Evolutionary conservation across 148 eudicot genomes (phyloP).

Genomic region (Vaccinium macrocarpon): DNA sequence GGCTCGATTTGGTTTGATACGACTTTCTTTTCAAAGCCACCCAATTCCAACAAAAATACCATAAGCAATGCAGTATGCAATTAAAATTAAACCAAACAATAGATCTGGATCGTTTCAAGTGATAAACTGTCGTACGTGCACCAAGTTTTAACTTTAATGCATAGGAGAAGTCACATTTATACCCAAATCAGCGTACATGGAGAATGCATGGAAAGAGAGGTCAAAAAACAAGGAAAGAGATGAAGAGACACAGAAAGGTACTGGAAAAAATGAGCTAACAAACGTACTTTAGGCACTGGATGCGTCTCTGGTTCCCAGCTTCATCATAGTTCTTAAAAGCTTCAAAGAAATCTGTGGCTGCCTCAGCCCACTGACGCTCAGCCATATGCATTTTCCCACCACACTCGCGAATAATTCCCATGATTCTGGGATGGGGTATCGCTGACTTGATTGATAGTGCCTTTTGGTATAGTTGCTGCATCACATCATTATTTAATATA

Average conservation of each 20-base stretch:
- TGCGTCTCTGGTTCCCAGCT: conserved; percentile 92
- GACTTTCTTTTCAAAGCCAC: not conserved
- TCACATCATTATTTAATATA: conserved; percentile 10
- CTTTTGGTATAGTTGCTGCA: conserved; percentile 91
- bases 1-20: not conserved
- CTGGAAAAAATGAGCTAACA: conserved; percentile 7
- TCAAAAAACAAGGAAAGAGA: not conserved
- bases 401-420: conserved; percentile 98
- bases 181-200: not conserved
- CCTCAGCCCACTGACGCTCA: conserved; percentile 96
- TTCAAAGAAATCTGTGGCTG: conserved; percentile 97
- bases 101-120: not conserved
- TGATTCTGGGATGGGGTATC: conserved; percentile 97
- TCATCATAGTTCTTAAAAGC: conserved; percentile 99
- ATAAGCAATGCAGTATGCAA: not conserved
- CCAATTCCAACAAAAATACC: not conserved
- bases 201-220: not conserved
- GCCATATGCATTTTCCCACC: conserved; percentile 99
- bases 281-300: conserved; percentile 92
- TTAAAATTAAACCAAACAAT: not conserved
- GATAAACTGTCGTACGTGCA: not conserved
- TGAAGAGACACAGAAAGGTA: not conserved
- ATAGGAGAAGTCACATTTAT: too few species aligned
- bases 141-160: not conserved
- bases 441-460: conserved; percentile 96